Conservation (phyloP, 2,329 filamentous ascomycete species). For the Venturia pyrina region DNA sequence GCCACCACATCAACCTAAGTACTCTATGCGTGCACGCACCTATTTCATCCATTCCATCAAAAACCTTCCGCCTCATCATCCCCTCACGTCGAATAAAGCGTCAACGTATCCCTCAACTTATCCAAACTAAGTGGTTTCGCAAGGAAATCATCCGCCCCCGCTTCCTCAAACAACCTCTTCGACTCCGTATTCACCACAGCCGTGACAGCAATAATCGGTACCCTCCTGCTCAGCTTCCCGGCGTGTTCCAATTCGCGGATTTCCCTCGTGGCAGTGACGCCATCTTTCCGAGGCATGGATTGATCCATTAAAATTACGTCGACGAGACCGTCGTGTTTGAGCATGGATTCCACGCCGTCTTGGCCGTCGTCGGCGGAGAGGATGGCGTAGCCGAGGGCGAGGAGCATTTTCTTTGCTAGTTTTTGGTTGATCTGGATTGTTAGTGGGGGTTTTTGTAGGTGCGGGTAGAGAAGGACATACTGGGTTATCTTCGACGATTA, state of each 20-base stretch:
- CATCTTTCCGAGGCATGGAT: conserved; percentile 12
- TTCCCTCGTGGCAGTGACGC: conserved; percentile 2
- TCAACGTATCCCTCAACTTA: conserved; percentile 8
- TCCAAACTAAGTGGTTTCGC: conserved; percentile 10
- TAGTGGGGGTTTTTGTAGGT: neutral
- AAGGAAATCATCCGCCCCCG: conserved; percentile 10
- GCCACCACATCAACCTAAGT: too few species aligned
- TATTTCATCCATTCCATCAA: too few species aligned
- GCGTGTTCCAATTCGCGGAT: conserved; percentile 12
- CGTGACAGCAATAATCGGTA: conserved; percentile 12
- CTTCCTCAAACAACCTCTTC: conserved; percentile 6
- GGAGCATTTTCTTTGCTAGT: conserved; percentile 9
- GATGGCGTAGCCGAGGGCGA: neutral
- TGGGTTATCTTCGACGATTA: conserved; percentile 10
- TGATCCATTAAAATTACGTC: conserved; percentile 12
- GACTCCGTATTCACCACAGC: conserved; percentile 10
- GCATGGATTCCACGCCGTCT: conserved; percentile 2
- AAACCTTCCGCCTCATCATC: too few species aligned
- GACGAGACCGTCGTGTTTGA: neutral
- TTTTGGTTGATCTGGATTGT: conserved; percentile 9
- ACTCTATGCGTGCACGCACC: too few species aligned
- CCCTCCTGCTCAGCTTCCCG: conserved; percentile 5
- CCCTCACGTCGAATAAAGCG: neutral
- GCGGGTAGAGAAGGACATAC: neutral
- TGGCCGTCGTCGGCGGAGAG: conserved; percentile 7